Evolutionary conservation across 768 basidiomycete species (phyloP).

Genomic region (Gelatoporia subvermispora): DNA sequence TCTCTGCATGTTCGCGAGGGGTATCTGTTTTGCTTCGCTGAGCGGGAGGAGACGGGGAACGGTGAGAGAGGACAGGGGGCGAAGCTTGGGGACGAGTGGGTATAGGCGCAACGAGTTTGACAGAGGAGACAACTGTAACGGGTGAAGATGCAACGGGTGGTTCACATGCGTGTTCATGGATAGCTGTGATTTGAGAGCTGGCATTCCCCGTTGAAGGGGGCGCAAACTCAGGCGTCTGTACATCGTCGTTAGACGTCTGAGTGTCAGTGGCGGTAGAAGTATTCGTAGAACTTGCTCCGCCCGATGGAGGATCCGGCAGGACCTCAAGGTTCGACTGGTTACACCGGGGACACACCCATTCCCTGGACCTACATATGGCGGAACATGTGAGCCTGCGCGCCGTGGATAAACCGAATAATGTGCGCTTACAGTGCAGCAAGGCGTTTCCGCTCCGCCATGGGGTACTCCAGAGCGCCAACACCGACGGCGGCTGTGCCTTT

Average conservation of each 20-base stretch:
- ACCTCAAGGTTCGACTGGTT: constrained; percentile 59
- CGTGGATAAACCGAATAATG: constrained; percentile 4
- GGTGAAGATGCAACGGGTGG: neutral
- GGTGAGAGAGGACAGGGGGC: constrained; percentile 16
- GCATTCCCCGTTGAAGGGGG: too few species aligned
- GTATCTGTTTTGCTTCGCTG: neutral
- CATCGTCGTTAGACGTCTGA: too few species aligned
- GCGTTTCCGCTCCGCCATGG: constrained; percentile 67
- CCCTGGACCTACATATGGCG: constrained; percentile 57
- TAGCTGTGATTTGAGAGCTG: too few species aligned
- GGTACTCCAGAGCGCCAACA: constrained; percentile 83
- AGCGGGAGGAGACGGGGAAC: constrained; percentile 1
- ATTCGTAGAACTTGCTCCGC: neutral
- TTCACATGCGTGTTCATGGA: too few species aligned
- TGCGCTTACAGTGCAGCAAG: constrained; percentile 65
- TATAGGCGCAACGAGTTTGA: constrained; percentile 18
- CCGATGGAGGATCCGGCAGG: constrained; percentile 59
- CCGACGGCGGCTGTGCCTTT: constrained; percentile 85
- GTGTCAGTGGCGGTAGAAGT: too few species aligned
- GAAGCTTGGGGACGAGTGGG: constrained; percentile 15
- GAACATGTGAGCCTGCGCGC: neutral
- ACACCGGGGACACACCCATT: constrained; percentile 78
- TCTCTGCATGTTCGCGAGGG: neutral
- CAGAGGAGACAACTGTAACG: constrained; percentile 4
- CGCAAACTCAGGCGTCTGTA: too few species aligned